phyloP scores from a whole-genome alignment of 768 basidiomycete species.

The Termitomyces sp. region DNA sequence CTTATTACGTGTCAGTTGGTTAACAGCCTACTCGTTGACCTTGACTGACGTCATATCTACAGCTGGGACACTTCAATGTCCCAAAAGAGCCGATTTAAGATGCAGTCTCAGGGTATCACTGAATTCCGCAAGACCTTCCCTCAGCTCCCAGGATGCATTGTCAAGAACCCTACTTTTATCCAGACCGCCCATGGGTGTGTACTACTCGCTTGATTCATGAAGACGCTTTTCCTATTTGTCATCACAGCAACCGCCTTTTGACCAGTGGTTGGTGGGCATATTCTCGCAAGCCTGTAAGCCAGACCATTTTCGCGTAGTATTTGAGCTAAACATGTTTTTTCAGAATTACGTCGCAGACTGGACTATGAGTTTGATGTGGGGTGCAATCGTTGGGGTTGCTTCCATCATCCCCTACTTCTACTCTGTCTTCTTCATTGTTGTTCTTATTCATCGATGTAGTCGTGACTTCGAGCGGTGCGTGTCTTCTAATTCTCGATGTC shows the following conservation, averaged over 20 bases:
- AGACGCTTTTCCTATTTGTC: background rate
- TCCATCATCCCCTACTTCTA: slow-evolving; percentile 95
- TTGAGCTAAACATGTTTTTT: background rate
- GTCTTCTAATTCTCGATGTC: background rate
- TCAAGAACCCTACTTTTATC: slow-evolving; percentile 86
- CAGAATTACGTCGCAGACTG: slow-evolving; percentile 95
- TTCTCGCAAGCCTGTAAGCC: slow-evolving; percentile 83
- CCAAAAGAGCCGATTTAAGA: slow-evolving; percentile 97
- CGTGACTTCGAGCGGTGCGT: slow-evolving; percentile 90
- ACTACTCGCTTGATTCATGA: background rate
- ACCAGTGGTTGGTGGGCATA: slow-evolving; percentile 93
- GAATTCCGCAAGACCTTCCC: slow-evolving; percentile 90
- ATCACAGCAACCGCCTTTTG: slow-evolving; percentile 77
- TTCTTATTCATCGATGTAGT: slow-evolving; percentile 85
- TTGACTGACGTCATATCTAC: background rate
- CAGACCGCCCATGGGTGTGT: slow-evolving; percentile 88
- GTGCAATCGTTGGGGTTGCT: slow-evolving; percentile 66
- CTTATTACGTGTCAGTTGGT: slow-evolving; percentile 74
- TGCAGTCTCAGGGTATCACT: slow-evolving; percentile 89
- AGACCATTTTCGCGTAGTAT: background rate
- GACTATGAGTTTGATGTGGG: slow-evolving; percentile 83
- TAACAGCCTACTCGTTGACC: background rate
- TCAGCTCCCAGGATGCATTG: slow-evolving; percentile 74
- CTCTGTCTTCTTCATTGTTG: slow-evolving; percentile 91
- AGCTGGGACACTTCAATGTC: slow-evolving; percentile 95